Evolutionary conservation across 2,329 filamentous ascomycete species (phyloP), one percentile per base, ranked within the genome.

Genomic region (Lizonia empirigonia): DNA sequence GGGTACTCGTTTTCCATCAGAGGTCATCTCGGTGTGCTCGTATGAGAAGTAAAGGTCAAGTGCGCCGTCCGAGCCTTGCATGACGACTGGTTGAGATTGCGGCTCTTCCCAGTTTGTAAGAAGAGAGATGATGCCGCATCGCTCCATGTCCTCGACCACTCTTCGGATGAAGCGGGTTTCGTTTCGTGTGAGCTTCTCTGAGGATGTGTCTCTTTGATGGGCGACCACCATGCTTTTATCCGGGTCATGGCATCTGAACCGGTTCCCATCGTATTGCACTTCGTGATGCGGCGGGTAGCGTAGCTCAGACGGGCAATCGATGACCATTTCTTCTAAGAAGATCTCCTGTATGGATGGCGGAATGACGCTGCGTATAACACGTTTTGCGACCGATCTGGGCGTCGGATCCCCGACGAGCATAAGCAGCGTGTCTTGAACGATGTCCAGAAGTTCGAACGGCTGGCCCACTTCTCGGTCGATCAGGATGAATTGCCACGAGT

Each of bases 401-500:
- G 63, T 59, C 0, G 63, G 65, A 20, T 70, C 65, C 0, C 61
- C 62, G 4, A 30, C 12, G 0, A 70, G 57, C 63, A 68, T 67
- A 0, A 68, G 20, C 0, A 70, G 32, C 0, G 56, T 37, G 15
- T 68, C 65, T 18, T 69, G 60, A 4, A 70, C 59, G 1, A 68
- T 68, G 10, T 69, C 63, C 4, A 69, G 59, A 1, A 70, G 50
- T 5, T 55, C 33, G 12, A 70, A 70, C 0, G 67, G 62, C 5
- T 62, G 27, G 0, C 63, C 62, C 5, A 55, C 54, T 15, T 66
- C 55, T n/a, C 58, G 55, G 19, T 69, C 65, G 24, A 70, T 65
- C 33, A 70, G 63, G 24, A 69, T 67, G 47, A 70, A 69, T 12
- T 69, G 63, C 67, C 65, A 70, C 0, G 67, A 70, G 16, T 69